phyloP scores from a whole-genome alignment of 2,329 filamentous ascomycete species.

The Blastomyces parvus region DNA sequence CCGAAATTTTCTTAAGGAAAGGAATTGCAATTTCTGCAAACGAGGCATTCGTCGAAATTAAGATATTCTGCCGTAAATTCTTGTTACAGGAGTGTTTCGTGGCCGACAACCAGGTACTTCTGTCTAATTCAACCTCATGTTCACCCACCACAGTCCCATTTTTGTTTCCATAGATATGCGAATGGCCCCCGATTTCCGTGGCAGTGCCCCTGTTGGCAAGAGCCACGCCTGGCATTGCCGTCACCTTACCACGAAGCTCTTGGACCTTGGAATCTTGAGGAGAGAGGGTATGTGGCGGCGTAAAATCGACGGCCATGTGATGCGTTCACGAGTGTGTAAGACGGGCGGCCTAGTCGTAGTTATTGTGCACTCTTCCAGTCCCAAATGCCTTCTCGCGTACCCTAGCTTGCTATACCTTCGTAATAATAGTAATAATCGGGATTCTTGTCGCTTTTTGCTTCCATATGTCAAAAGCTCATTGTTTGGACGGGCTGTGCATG shows the following conservation, averaged over 20 bases:
- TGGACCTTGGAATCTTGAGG: background rate
- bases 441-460: background rate
- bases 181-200: background rate
- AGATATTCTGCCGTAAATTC: slow-evolving; percentile 24
- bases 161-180: background rate
- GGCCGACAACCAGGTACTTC: background rate
- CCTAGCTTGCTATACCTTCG: background rate
- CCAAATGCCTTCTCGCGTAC: background rate
- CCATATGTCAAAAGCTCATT: background rate
- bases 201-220: background rate
- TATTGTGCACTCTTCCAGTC: background rate
- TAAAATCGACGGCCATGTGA: slow-evolving; percentile 3
- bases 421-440: background rate
- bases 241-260: background rate
- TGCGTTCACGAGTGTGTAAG: background rate
- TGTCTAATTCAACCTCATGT: background rate
- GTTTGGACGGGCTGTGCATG: background rate
- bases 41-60: slow-evolving; percentile 32
- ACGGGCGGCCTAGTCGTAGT: background rate
- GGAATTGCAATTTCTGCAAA: slow-evolving; percentile 33
- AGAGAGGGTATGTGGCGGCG: background rate
- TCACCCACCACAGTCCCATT: background rate
- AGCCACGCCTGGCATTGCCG: background rate
- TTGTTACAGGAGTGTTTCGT: slow-evolving; percentile 3
- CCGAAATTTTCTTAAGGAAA: slow-evolving; percentile 29